Evolutionary conservation across 2,329 filamentous ascomycete genomes (phyloP).

Genomic region (Chrysosporium keratinophilum): DNA sequence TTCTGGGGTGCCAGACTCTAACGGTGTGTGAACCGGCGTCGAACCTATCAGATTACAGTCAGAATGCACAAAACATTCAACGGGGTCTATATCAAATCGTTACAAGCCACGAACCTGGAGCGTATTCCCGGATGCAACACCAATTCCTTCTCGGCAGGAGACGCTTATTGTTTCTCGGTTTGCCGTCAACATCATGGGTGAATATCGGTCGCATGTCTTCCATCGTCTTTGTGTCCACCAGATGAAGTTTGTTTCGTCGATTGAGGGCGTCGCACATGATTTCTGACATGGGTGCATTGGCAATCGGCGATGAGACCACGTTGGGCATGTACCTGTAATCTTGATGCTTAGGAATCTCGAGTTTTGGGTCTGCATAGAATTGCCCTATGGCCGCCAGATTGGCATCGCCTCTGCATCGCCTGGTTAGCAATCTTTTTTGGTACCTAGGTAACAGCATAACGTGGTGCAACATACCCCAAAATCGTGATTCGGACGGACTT

Average conservation of each 20-base stretch:
- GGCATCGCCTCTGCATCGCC: conserved; percentile 62
- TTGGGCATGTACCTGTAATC: conserved; percentile 98
- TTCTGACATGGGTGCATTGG: conserved; percentile 79
- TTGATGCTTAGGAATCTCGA: conserved; percentile 71
- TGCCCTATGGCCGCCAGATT: conserved; percentile 86
- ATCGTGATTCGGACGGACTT: conserved; percentile 89
- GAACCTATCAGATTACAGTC: conserved; percentile 45
- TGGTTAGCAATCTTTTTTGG: background rate
- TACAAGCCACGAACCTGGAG: conserved; percentile 48
- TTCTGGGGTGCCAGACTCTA: conserved; percentile 25
- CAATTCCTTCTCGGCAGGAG: conserved; percentile 86
- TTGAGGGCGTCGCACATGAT: conserved; percentile 85
- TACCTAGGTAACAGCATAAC: conserved; percentile 10
- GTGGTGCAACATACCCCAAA: conserved; percentile 47
- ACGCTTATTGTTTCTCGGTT: conserved; percentile 79
- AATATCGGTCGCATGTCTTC: conserved; percentile 97
- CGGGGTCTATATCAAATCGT: background rate
- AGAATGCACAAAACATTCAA: background rate
- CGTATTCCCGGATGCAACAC: conserved; percentile 82
- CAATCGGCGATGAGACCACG: conserved; percentile 85
- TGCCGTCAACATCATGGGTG: conserved; percentile 76
- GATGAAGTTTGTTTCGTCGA: conserved; percentile 70
- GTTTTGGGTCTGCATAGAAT: conserved; percentile 85
- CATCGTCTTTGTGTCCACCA: conserved; percentile 62
- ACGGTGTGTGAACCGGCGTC: conserved; percentile 62